These are phyloP conservation scores for Sugiyamaella americana DNA, from an alignment of 805 yeast species.

Conservation along the genomic window DNA sequence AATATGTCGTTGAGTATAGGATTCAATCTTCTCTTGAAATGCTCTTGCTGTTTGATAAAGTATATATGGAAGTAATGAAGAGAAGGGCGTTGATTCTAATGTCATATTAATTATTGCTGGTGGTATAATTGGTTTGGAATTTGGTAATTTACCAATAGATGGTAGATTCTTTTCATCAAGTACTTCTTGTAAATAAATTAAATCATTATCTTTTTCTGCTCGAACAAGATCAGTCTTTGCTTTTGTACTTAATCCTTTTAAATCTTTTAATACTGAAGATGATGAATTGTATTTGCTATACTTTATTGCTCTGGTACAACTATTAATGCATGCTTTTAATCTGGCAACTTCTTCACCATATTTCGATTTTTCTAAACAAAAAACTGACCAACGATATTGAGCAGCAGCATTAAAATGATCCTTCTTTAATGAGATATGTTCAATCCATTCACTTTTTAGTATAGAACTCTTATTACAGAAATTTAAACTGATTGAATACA, in stretches of 20 bases:
- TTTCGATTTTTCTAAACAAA: constrained; percentile 41
- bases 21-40: constrained; percentile 58
- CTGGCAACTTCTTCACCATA: constrained; percentile 70
- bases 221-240: constrained; percentile 42
- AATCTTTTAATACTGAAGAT: constrained; percentile 45
- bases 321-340: constrained; percentile 39
- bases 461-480: constrained; percentile 44
- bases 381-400: constrained; percentile 52
- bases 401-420: constrained; percentile 69
- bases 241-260: constrained; percentile 42
- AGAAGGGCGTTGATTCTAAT: constrained; percentile 33
- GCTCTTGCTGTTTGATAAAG: constrained; percentile 63
- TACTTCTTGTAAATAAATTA: constrained; percentile 63
- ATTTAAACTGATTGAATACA: constrained; percentile 43
- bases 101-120: not conserved
- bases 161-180: constrained; percentile 42
- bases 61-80: constrained; percentile 58
- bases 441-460: constrained; percentile 57
- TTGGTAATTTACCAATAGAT: constrained; percentile 25
- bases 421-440: constrained; percentile 52
- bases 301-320: constrained; percentile 35
- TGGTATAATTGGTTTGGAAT: not conserved
- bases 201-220: constrained; percentile 74
- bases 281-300: constrained; percentile 38
- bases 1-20: constrained; percentile 43